A percentile compares a stretch with the other conserved stretches of the same genome.
These are phyloP conservation scores for Jimgerdemannia flammicorona DNA, from an alignment of 192 early-diverging fungal genomes.

Conservation along the genomic window DNA sequence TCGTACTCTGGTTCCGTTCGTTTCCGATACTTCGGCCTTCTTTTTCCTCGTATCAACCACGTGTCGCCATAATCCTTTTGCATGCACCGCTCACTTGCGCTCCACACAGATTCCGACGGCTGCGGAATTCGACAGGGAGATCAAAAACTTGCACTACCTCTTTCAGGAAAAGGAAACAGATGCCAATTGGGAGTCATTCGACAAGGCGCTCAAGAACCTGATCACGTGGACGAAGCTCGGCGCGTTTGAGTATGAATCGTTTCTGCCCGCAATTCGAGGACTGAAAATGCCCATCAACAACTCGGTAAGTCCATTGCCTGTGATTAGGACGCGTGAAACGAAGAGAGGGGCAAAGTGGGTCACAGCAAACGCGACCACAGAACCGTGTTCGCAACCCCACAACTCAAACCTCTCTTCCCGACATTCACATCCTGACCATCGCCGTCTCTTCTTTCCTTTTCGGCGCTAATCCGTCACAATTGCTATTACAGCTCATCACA, in stretches of 20 bases:
- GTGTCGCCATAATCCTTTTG: not conserved
- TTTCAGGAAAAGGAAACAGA: constrained; percentile 63
- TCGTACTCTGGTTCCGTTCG: too few species aligned
- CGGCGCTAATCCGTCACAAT: not conserved
- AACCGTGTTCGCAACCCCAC: too few species aligned
- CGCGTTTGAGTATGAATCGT: constrained; percentile 36
- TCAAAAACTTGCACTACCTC: constrained; percentile 23
- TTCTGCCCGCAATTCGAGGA: constrained; percentile 43
- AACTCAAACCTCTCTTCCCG: too few species aligned
- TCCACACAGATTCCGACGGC: not conserved
- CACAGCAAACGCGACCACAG: too few species aligned
- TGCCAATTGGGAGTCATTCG: constrained; percentile 64
- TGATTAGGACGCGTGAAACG: not conserved
- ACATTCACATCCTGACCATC: too few species aligned
- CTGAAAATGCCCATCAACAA: constrained; percentile 39
- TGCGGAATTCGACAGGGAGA: constrained; percentile 33
- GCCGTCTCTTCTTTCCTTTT: too few species aligned
- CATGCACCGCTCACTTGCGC: not conserved
- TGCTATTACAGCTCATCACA: constrained; percentile 51
- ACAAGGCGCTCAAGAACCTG: constrained; percentile 52
- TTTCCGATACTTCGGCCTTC: too few species aligned
- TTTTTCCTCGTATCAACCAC: too few species aligned
- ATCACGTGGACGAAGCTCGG: constrained; percentile 36
- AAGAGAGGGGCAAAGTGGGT: too few species aligned
- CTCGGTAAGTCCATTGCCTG: constrained; percentile 40